Evolutionary conservation across 148 eudicot genomes (phyloP).

Genomic region (Vaccinium vitisidaea): DNA sequence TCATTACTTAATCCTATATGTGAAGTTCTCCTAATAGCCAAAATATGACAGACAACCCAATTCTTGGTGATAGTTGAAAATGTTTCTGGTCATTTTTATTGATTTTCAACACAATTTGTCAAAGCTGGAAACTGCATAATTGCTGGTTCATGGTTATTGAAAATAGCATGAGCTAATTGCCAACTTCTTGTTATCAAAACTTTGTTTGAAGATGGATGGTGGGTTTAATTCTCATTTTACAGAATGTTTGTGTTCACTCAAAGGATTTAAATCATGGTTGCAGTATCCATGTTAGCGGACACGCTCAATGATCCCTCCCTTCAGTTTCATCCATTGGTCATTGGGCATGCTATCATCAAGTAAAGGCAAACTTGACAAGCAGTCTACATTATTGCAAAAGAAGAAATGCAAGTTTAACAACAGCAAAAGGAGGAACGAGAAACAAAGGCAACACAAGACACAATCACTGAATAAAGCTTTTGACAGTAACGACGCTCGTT

Average conservation of each 20-base stretch:
- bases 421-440: background rate
- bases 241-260: too few species aligned
- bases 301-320: background rate
- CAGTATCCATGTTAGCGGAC: background rate
- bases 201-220: background rate
- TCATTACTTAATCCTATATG: background rate
- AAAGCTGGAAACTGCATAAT: background rate
- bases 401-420: background rate
- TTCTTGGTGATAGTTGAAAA: background rate
- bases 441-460: conserved; percentile 1
- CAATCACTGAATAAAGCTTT: background rate
- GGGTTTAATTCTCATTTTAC: background rate
- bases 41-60: background rate
- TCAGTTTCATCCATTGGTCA: background rate
- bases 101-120: background rate
- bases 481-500: background rate
- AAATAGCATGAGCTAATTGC: background rate
- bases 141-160: background rate
- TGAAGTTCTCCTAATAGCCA: background rate
- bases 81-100: background rate
- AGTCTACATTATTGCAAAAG: background rate
- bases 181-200: background rate
- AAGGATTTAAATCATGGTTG: background rate
- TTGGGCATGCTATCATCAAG: background rate
- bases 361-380: background rate